A percentile compares a stretch with the other conserved stretches of the same genome.
Evolutionary conservation across 2,329 filamentous ascomycete species (phyloP).

Genomic region (Fusarium metavorans): DNA sequence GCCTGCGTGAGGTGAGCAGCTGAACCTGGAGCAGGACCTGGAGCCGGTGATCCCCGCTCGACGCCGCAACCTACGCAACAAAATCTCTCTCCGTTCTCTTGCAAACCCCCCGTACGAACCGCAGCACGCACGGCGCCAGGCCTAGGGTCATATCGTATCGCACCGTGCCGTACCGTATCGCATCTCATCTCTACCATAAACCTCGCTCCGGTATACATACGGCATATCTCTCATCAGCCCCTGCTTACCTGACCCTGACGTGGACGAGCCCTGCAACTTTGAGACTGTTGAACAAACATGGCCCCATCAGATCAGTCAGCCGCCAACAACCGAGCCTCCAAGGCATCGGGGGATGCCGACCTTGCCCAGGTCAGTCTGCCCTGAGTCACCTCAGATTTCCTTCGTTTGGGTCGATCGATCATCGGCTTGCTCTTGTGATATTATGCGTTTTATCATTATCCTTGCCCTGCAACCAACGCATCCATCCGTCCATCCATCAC

Average conservation of each 20-base stretch:
- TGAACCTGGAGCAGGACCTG: not conserved
- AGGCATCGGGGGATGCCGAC: conserved; percentile 40
- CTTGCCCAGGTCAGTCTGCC: conserved; percentile 41
- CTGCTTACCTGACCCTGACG: not conserved
- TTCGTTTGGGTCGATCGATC: not conserved
- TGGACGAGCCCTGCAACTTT: not conserved
- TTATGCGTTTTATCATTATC: not conserved
- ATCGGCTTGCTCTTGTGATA: not conserved
- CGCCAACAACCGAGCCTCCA: conserved; percentile 24
- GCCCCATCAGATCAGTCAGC: conserved; percentile 25
- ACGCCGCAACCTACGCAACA: not conserved
- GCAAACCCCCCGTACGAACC: not conserved
- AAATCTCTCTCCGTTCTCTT: not conserved
- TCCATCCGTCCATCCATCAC: not conserved
- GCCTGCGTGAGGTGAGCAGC: not conserved
- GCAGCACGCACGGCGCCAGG: not conserved
- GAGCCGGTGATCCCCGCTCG: not conserved
- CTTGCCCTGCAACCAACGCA: not conserved
- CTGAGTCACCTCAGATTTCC: not conserved
- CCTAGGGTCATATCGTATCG: not conserved
- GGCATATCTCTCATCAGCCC: not conserved
- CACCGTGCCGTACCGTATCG: not conserved
- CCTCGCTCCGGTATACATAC: not conserved
- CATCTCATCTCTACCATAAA: not conserved
- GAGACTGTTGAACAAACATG: conserved; percentile 12